Evolutionary conservation across 306 rosid genomes (phyloP), one percentile per base, ranked within the genome.

Genomic region (Acacia confusa): DNA sequence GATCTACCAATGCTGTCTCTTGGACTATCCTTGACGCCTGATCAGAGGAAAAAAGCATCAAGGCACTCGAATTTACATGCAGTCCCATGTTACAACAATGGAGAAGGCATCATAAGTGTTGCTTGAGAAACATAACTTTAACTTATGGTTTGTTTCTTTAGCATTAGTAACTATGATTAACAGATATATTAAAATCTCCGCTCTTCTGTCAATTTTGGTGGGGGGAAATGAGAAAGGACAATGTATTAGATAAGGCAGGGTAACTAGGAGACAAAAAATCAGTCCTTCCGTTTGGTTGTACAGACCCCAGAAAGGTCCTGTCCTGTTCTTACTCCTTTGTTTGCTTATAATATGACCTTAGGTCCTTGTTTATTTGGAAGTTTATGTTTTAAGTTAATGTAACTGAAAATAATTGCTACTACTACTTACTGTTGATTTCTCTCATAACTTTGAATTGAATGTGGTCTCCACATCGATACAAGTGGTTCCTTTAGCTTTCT

Each of bases 61-160:
- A 91, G 88, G 80, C 92, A 79, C 65, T 74, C 87, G 19, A 76
- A 89, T 55, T 88, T 91, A 83, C 91, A 88, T 72, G 63, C 83
- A 52, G 79, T 86, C 78, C 67, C 97, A 19, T 71, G 88, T 78
- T 87, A 91, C 74, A 84, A 73, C 81, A 88, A 87, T 17, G 88
- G 92, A 38, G 97, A 93, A 71, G 67, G 76, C 78, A 79, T 88
- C 72, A 87, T 93, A 81, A 82, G 82, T 2, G 97, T 89, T 79
- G 87, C 97, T 77, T 93, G 72, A 92, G 53, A 75, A 47, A 38
- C 67, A 57, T 57, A n/a, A 47, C 72, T 41, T 64, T 32, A 63
- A 76, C 69, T 76, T 25, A 78, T 60, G 81, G 81, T 78, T 81
- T 38, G 75, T 72, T 82, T 85, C 79, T 82, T 28, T 85, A 57